Evolutionary conservation across 1,284 basidiomycete genomes (phyloP).

Genomic region (Leccinum subrobustum): DNA sequence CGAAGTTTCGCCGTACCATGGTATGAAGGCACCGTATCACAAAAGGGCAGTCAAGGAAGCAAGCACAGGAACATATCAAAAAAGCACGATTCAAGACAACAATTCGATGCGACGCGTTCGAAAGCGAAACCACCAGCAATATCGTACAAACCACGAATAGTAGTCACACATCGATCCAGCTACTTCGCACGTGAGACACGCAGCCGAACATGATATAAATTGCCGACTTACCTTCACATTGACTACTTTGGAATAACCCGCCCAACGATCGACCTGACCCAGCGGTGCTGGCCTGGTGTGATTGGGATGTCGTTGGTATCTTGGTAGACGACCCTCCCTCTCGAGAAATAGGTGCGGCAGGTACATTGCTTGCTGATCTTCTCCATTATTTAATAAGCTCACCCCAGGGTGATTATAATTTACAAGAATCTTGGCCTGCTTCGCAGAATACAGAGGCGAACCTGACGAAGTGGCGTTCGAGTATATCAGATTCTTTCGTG

Average conservation of each 20-base stretch:
- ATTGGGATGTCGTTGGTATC: neutral
- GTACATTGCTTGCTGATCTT: too few relatives aligned
- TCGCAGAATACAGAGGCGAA: too few relatives aligned
- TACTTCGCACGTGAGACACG: neutral
- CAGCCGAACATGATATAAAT: neutral
- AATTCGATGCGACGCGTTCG: neutral
- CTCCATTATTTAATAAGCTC: too few relatives aligned
- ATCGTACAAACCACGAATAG: neutral
- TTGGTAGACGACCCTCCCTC: neutral
- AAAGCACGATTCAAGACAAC: neutral
- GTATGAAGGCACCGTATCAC: neutral
- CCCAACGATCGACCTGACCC: constrained; percentile 10
- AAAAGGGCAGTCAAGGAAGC: neutral
- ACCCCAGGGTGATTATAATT: too few relatives aligned
- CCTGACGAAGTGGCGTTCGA: too few relatives aligned
- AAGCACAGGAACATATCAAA: neutral
- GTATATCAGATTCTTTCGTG: too few relatives aligned
- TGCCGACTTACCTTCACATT: neutral
- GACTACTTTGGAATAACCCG: neutral
- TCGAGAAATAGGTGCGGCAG: too few relatives aligned
- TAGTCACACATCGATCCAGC: neutral
- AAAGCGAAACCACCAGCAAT: neutral
- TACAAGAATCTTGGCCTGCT: too few relatives aligned
- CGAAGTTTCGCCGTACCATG: neutral
- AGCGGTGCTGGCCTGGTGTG: neutral